Evolutionary conservation across 176 grass and related monocot genomes (phyloP), one percentile per base, ranked within the genome.

Genomic region (Cenchrus purpureus): DNA sequence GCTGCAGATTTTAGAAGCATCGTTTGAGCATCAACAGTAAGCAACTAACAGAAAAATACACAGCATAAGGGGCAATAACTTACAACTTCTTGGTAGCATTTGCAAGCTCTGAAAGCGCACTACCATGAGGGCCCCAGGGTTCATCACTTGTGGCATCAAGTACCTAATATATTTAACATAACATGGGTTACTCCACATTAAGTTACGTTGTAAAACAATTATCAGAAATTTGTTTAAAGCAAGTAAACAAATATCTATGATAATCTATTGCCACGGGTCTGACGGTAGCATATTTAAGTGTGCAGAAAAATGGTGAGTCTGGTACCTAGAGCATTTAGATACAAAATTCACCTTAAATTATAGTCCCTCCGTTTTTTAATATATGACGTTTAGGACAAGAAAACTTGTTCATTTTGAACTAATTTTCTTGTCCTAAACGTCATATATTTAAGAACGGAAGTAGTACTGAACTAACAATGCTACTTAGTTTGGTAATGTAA

Each of bases 71-170:
- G 48, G 29, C 10, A 49, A 44, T 25, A 91, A 82, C 73, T 82
- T 79, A 98, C 95, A 88, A 93, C 87, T 98, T 95, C 85, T 90
- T 98, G 51, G 92, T 98, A n/a, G 91, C 89, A 9, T 87, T 73
- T 34, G 95, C 87, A 79, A 98, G 79, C 66, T 98, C 95, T 80
- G 87, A 86, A 53, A 98, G 82, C 52, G 92, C 85, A 90, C 89
- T 79, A 76, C 95, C 95, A 73, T 98, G 95, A 16, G 95, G 95
- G 55, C 95, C 95, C 95, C 95, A 98, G 6, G 95, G 89, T 82
- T 98, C 95, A 90, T 95, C 95, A 80, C 86, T 94, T 81, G 95
- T 98, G 34, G 95, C 92, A 44, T 98, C 95, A 88, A 98, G 91
- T 11, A 95, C 95, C 92, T 98, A 59, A 31, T 44, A 46, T 46